Evolutionary conservation across 1,284 basidiomycete genomes (phyloP).

Genomic region (Cystobasidium slooffiae): DNA sequence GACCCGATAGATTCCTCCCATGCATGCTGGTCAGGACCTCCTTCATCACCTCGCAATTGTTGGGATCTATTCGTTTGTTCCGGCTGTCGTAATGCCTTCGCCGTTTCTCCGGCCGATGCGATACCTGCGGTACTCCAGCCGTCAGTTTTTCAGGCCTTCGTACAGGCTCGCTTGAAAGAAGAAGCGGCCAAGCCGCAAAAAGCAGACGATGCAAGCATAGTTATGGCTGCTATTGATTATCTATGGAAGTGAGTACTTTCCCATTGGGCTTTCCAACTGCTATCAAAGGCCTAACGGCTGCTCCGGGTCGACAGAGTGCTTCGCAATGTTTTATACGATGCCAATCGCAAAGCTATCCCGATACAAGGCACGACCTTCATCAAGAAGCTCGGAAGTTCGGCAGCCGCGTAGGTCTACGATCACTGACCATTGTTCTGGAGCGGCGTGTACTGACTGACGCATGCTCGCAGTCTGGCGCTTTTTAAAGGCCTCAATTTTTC

Average conservation of each 20-base stretch:
- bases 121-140: slow-evolving; percentile 8
- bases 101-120: slow-evolving; percentile 9
- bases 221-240: slow-evolving; percentile 24
- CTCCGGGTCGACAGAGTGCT: slow-evolving; percentile 1
- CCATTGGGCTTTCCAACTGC: neutral
- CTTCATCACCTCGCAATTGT: neutral
- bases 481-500: slow-evolving; percentile 22
- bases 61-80: slow-evolving; percentile 40
- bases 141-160: slow-evolving; percentile 18
- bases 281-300: neutral
- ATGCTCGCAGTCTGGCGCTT: neutral
- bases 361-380: slow-evolving; percentile 22
- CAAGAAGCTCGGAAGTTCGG: slow-evolving; percentile 20
- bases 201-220: neutral
- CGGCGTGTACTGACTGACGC: neutral
- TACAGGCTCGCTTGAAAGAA: slow-evolving; percentile 14
- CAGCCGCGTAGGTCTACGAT: slow-evolving; percentile 8
- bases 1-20: neutral
- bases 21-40: neutral
- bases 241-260: slow-evolving; percentile 33
- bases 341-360: slow-evolving; percentile 21
- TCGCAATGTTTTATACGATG: slow-evolving; percentile 34
- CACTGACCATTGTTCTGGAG: neutral
- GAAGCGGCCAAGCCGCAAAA: neutral
- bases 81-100: slow-evolving; percentile 20